Conservation (phyloP, 2,329 filamentous ascomycete genomes). For the Hypoxylon sp. region DNA sequence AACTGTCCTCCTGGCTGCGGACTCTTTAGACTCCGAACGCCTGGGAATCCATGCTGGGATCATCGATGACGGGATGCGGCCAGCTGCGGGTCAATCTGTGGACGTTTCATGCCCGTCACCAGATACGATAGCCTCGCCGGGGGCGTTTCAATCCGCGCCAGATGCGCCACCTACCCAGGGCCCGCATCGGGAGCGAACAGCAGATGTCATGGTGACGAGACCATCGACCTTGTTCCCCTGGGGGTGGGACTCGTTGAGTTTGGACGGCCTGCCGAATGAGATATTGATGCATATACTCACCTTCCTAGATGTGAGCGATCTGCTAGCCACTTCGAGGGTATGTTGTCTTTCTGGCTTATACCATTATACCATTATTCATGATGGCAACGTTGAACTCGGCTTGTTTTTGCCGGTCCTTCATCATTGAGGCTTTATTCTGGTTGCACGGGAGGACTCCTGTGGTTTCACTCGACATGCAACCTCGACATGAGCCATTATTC, state of each 20-base stretch:
- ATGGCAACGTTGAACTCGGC: slow-evolving; percentile 23
- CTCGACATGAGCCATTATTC: slow-evolving; percentile 35
- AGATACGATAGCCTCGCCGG: slow-evolving; percentile 30
- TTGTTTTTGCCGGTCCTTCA: slow-evolving; percentile 4
- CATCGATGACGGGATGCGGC: slow-evolving; percentile 35
- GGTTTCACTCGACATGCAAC: slow-evolving; percentile 35
- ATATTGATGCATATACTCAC: slow-evolving; percentile 69
- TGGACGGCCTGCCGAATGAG: slow-evolving; percentile 68
- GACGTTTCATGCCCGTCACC: slow-evolving; percentile 30
- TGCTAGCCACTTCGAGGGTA: slow-evolving; percentile 70
- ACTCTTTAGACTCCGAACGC: slow-evolving; percentile 35
- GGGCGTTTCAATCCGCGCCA: slow-evolving; percentile 32
- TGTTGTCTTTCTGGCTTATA: slow-evolving; percentile 50
- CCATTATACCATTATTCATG: slow-evolving; percentile 6
- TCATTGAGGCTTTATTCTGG: slow-evolving; percentile 27
- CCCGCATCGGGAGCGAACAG: slow-evolving; percentile 38
- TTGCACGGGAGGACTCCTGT: slow-evolving; percentile 13
- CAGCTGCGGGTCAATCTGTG: slow-evolving; percentile 39
- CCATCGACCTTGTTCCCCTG: slow-evolving; percentile 42
- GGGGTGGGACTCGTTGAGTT: slow-evolving; percentile 51
- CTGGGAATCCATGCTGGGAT: slow-evolving; percentile 29
- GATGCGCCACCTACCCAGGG: slow-evolving; percentile 34
- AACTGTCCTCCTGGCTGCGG: slow-evolving; percentile 36
- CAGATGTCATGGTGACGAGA: slow-evolving; percentile 39
- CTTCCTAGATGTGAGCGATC: slow-evolving; percentile 70